These are phyloP conservation scores for Rhodamnia argentea DNA, from an alignment of 345 rosid species.

Conservation along the genomic window DNA sequence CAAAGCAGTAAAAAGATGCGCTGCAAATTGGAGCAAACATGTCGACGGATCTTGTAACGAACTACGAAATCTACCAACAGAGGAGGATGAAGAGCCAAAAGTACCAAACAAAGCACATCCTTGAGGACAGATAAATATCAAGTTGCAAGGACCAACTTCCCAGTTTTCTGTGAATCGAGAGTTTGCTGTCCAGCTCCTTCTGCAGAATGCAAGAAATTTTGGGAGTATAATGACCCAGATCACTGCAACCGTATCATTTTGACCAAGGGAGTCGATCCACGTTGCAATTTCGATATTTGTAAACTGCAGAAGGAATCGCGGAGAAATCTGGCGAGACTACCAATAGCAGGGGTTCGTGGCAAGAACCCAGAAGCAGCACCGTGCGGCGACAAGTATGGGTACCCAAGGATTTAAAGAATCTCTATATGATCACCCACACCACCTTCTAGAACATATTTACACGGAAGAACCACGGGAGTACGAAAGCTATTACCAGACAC, in stretches of 20 bases:
- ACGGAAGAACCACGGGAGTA: constrained; percentile 67
- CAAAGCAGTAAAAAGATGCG: background rate
- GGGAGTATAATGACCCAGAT: background rate
- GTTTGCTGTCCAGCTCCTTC: background rate
- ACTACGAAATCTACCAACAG: background rate
- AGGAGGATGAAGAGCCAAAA: background rate
- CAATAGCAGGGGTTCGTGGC: background rate
- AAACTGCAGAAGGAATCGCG: background rate
- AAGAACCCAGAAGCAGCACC: background rate
- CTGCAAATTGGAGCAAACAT: background rate
- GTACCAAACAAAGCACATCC: background rate
- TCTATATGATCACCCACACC: background rate
- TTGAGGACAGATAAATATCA: background rate
- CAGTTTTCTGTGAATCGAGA: background rate
- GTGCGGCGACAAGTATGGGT: background rate
- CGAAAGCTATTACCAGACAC: constrained; percentile 58
- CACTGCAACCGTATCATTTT: background rate
- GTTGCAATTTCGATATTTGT: background rate
- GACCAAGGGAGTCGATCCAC: background rate
- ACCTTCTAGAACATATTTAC: constrained; percentile 33
- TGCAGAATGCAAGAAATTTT: background rate
- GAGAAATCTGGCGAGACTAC: background rate
- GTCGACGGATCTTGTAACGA: background rate
- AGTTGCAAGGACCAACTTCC: background rate
- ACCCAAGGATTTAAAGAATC: background rate